Conservation (phyloP, 2,329 filamentous ascomycete species). For the Rhytidhysteron rufulum region DNA sequence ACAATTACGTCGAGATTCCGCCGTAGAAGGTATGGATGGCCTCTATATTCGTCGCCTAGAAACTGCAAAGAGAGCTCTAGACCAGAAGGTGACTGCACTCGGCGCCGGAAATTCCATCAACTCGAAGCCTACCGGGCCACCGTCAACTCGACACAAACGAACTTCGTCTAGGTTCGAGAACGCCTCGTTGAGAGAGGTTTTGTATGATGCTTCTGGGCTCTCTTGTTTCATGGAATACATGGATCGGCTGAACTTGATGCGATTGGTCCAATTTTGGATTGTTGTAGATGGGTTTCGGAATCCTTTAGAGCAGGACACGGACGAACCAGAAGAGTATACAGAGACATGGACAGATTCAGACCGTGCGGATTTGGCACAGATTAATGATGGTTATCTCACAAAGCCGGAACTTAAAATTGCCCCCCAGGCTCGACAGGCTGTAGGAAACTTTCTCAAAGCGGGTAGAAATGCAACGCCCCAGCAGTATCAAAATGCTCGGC, state of each 20-base stretch:
- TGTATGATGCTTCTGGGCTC: constrained; percentile 82
- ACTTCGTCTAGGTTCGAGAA: constrained; percentile 67
- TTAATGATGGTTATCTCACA: constrained; percentile 83
- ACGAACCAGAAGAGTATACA: constrained; percentile 61
- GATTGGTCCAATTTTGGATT: constrained; percentile 94
- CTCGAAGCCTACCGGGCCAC: constrained; percentile 37
- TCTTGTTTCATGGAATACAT: constrained; percentile 99
- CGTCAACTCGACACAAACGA: constrained; percentile 32
- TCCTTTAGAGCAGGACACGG: constrained; percentile 81
- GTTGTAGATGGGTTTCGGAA: constrained; percentile 96
- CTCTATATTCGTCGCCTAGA: constrained; percentile 86
- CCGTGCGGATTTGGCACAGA: constrained; percentile 81
- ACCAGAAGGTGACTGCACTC: constrained; percentile 82
- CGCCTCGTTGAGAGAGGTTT: constrained; percentile 75
- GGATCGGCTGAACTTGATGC: constrained; percentile 85
- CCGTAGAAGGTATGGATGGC: constrained; percentile 74
- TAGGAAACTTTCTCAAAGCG: constrained; percentile 73
- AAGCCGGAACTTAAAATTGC: constrained; percentile 78
- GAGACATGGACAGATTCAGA: constrained; percentile 76
- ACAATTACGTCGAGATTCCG: constrained; percentile 80
- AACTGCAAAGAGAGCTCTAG: constrained; percentile 83
- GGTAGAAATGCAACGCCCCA: constrained; percentile 71
- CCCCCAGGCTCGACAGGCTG: constrained; percentile 62
- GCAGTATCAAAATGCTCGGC: constrained; percentile 80
- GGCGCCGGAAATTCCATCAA: constrained; percentile 59